Evolutionary conservation across 2,329 filamentous ascomycete species (phyloP), one percentile per base, ranked within the genome.

Genomic region (Diaporthe sp.): DNA sequence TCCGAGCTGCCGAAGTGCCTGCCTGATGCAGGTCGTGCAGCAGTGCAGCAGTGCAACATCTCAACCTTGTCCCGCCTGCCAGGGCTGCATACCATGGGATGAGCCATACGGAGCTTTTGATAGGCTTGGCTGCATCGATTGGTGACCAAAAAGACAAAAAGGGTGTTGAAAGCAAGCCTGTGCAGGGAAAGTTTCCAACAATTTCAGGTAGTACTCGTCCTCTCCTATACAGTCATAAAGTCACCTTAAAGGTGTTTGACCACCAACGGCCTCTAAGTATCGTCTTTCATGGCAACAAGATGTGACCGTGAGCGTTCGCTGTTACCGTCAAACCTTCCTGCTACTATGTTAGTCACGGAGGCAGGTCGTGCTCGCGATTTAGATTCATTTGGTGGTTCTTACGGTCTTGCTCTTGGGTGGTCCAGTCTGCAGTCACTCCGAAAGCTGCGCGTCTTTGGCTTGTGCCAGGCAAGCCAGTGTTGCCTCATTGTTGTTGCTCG

Each of bases 1-100:
- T 44, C 44, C 28, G 62, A 67, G 62, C 44, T 51, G 44, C 44
- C 44, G 42, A 22, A 9, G 19, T 61, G 37, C 22, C 57, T n/a
- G 15, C 46, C 53, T 46, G 28, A 51, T 39, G 15, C 49, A 39
- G 12, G 49, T 8, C 39, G 10, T 69, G 65, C 49, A 31, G 49
- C 65, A 55, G 10, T 69, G 65, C 49, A 31, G 49, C 65, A 55
- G 65, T 68, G 65, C 65, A 37, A 28, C 8, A 53, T 10, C 13
- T 19, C 46, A 42, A 68, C 65, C 65, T 12, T 42, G 34, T 42
- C 34, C 9, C 1, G 15, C 34, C 34, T 22, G 49, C 9, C 49
- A 42, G 49, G 65, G 49, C 65, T 55, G 65, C 65, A 69, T 55
- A 9, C 37, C 8, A 13, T 5, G 34, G 65, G 28, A 3, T 22